Conservation (phyloP, 2,329 filamentous ascomycete species). For the Periglandula ipomoeae region DNA sequence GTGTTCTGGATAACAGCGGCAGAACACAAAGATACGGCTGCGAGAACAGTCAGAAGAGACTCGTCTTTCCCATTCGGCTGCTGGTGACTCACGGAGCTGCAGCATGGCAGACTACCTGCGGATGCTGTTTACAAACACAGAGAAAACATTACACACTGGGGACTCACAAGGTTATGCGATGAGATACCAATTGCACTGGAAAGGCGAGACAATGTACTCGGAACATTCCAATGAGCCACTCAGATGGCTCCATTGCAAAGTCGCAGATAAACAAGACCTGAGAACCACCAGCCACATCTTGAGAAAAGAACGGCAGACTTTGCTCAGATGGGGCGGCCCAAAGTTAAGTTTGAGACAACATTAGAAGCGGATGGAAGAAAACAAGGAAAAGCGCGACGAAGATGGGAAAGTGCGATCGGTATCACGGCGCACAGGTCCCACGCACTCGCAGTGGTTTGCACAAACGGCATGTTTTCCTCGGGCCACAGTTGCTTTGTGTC, state of each 20-base stretch:
- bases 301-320: not conserved
- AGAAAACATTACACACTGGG: not conserved
- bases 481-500: not conserved
- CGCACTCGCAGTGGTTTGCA: not conserved
- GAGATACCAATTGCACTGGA: not conserved
- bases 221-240: conserved; percentile 1
- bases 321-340: not conserved
- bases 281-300: not conserved
- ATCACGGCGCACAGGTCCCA: not conserved
- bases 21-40: too few species aligned
- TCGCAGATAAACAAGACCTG: conserved; percentile 2
- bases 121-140: not conserved
- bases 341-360: not conserved
- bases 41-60: too few species aligned
- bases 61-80: too few species aligned
- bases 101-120: too few species aligned
- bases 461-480: not conserved
- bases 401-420: conserved; percentile 1
- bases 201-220: not conserved
- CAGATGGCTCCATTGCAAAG: not conserved
- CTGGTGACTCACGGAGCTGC: too few species aligned
- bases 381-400: not conserved
- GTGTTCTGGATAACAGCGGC: too few species aligned
- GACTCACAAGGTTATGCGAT: not conserved
- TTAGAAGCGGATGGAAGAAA: not conserved